phyloP scores from a whole-genome alignment of 345 rosid genomes.

The Diplotaxis tenuifolia region DNA sequence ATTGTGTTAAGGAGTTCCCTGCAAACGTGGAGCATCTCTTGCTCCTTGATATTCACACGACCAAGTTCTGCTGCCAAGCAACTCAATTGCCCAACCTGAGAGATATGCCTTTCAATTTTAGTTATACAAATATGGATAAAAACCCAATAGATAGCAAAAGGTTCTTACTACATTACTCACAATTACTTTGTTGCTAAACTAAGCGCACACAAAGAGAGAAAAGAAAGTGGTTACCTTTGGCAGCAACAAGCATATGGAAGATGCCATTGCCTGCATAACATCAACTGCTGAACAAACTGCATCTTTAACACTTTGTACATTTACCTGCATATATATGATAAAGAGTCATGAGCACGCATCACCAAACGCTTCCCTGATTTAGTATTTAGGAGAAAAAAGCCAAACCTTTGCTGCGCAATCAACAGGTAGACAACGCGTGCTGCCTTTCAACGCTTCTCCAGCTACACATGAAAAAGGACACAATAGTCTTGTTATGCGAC shows the following conservation, averaged over 20 bases:
- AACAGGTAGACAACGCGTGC: conserved; percentile 88
- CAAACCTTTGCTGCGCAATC: conserved; percentile 73
- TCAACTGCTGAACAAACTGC: conserved; percentile 84
- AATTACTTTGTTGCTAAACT: background rate
- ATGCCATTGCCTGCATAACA: conserved; percentile 87
- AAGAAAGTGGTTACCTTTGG: conserved; percentile 52
- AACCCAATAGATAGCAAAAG: background rate
- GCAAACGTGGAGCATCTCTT: conserved; percentile 54
- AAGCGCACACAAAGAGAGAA: background rate
- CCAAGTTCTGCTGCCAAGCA: conserved; percentile 55
- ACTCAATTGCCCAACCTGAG: conserved; percentile 56
- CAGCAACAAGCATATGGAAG: conserved; percentile 61
- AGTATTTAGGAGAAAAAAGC: background rate
- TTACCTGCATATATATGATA: conserved; percentile 53
- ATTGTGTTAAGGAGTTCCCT: conserved; percentile 52
- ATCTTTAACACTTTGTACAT: conserved; percentile 64
- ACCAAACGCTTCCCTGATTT: background rate
- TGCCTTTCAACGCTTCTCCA: conserved; percentile 69
- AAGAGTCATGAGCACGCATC: background rate
- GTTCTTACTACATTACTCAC: background rate
- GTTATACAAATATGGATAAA: background rate
- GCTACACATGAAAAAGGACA: conserved; percentile 34
- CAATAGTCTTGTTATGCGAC: background rate
- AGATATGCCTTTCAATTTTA: background rate
- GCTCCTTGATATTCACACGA: conserved; percentile 50